Evolutionary conservation across 139 green algal species (phyloP), one percentile per base, ranked within the genome.

Genomic region (Volvox africanus): DNA sequence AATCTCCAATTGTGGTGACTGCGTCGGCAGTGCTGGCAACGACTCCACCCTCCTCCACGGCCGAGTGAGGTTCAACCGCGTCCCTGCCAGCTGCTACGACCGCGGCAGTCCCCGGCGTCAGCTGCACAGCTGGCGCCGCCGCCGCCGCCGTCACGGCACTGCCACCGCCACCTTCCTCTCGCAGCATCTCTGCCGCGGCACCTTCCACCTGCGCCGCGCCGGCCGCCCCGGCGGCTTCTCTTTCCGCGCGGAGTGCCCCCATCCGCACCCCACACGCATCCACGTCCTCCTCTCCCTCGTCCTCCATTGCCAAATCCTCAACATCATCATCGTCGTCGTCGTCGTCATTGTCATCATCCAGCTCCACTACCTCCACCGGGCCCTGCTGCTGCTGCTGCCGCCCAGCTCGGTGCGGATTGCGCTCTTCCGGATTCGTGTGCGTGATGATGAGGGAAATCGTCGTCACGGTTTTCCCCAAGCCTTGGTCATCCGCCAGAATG

Each of bases 401-500:
- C 6, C 44, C 44, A 55, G 44, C 69, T 36, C 62, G 82, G 77
- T 75, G 86, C 69, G 81, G 82, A 30, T 76, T 36, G 44, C 28
- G 16, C 22, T 82, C 55, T 22, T 87, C 88, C 61, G 62, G 88
- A 28, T 87, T 89, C 33, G 91, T 90, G 91, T 96, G 93, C 24
- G 94, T 95, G 50, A 97, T 82, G 65, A 99, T 97, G 82, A 98
- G 94, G 0, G 95, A 84, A 44, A 98, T 96, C 37, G 96, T 97
- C 75, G 93, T 96, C 55, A 99, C 92, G 0, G 97, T 98, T 89
- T 99, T 99, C 76, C 97, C 97, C 50, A 99, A 83, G 9, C 97
- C 97, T 93, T 94, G 92, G 87, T 99, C 97, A 61, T 99, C 97
- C 62, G 97, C 97, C 44, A 99, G 86, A 35, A 99, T 97, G 77